A percentile compares a stretch with the other conserved stretches of the same genome.
Evolutionary conservation across 805 yeast species (phyloP).

Genomic region (Myxozyma neotropica): DNA sequence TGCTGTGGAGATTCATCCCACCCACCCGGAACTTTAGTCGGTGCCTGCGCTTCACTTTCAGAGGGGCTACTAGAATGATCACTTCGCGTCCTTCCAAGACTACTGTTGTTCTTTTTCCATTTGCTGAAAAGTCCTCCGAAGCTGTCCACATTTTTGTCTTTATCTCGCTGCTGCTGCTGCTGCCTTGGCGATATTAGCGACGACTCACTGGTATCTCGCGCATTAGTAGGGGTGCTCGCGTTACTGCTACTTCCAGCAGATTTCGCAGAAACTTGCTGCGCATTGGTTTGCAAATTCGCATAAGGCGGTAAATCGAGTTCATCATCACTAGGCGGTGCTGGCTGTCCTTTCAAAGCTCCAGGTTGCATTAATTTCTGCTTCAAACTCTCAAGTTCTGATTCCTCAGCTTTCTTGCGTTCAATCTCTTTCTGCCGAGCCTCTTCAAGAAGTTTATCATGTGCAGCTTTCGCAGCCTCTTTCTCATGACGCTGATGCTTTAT

Average conservation of each 20-base stretch:
- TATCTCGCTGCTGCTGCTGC: too few relatives aligned
- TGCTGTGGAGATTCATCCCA: conserved; percentile 17
- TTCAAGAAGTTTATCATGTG: conserved; percentile 21
- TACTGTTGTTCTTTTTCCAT: conserved; percentile 5
- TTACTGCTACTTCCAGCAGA: not conserved
- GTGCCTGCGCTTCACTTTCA: not conserved
- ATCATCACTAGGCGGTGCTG: conserved; percentile 8
- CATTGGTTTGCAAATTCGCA: not conserved
- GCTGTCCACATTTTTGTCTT: not conserved
- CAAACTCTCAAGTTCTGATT: conserved; percentile 14
- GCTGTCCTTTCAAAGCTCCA: conserved; percentile 1
- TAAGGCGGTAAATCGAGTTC: conserved; percentile 22
- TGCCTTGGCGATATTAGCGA: not conserved
- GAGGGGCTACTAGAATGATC: not conserved
- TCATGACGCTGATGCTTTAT: conserved; percentile 36
- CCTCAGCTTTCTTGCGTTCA: conserved; percentile 18
- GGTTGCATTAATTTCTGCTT: conserved; percentile 3
- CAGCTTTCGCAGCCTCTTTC: conserved; percentile 26
- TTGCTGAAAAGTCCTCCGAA: conserved; percentile 20
- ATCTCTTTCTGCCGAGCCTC: conserved; percentile 25
- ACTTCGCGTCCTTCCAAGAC: not conserved
- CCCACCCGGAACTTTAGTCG: conserved; percentile 18
- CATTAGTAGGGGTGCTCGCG: not conserved
- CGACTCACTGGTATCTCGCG: too few relatives aligned
- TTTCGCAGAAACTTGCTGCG: not conserved